Conservation (phyloP, 495 filamentous ascomycete genomes). For the Xylona heveae region DNA sequence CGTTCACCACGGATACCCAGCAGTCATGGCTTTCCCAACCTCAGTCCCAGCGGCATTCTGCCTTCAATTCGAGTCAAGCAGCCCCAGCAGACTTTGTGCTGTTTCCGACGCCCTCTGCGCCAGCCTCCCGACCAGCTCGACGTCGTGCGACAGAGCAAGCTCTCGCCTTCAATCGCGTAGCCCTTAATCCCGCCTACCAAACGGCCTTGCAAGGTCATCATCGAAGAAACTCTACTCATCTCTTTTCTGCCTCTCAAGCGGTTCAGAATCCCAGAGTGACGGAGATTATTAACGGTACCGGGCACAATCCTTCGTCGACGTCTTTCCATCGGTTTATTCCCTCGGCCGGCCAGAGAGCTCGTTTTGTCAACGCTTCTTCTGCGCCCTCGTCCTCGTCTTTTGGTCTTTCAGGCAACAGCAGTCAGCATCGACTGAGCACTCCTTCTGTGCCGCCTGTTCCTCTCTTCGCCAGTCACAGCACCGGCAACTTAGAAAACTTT, state of each 20-base stretch:
- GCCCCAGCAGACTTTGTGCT: conserved; percentile 20
- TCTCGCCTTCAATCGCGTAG: not conserved
- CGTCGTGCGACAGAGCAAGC: conserved; percentile 10
- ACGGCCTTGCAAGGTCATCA: not conserved
- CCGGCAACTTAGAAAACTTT: conserved; percentile 12
- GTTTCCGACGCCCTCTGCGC: conserved; percentile 13
- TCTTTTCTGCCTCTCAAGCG: conserved; percentile 2
- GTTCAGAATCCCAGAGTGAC: conserved; percentile 5
- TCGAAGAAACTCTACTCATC: conserved; percentile 4
- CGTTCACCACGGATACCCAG: conserved; percentile 46
- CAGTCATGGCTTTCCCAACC: conserved; percentile 41
- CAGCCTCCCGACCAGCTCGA: conserved; percentile 14
- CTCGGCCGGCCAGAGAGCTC: conserved; percentile 3
- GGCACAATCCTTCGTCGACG: conserved; percentile 4
- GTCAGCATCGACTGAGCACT: conserved; percentile 14
- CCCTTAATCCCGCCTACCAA: conserved; percentile 1
- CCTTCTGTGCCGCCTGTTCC: conserved; percentile 29
- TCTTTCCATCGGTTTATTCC: conserved; percentile 4
- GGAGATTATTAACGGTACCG: conserved; percentile 4
- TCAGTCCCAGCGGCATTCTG: conserved; percentile 18
- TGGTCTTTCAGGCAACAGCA: conserved; percentile 15
- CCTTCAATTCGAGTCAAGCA: conserved; percentile 17
- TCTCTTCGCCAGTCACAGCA: conserved; percentile 23
- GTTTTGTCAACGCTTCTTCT: conserved; percentile 18
- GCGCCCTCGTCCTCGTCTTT: conserved; percentile 12